Conservation (phyloP, 176 grass and related monocot genomes). For the Carex cristatella region DNA sequence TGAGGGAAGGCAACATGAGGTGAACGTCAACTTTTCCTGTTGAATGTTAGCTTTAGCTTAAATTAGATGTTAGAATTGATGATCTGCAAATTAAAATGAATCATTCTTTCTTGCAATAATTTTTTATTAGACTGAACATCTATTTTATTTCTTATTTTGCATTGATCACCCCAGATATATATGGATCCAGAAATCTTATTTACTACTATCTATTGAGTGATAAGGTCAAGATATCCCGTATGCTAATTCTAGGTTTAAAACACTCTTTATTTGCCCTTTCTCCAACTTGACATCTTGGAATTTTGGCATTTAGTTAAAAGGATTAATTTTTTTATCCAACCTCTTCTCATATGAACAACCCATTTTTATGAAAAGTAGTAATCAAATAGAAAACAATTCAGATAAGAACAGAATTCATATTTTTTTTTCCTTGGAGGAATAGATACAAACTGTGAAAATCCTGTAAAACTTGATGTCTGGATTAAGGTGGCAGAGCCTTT, state of each 20-base stretch:
- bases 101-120: neutral
- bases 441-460: neutral
- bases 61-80: neutral
- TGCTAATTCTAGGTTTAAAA: neutral
- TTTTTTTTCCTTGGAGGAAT: neutral
- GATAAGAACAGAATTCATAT: neutral
- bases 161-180: neutral
- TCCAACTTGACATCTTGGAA: neutral
- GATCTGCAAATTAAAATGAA: neutral
- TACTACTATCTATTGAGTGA: neutral
- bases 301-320: neutral
- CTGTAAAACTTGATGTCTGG: neutral
- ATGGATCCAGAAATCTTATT: neutral
- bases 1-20: conserved; percentile 74
- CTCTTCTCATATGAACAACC: neutral
- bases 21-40: conserved; percentile 17
- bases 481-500: neutral
- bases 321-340: neutral
- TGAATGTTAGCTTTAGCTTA: neutral
- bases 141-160: neutral
- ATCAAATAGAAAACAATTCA: neutral
- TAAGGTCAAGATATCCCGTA: neutral
- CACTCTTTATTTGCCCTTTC: neutral
- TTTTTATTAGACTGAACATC: neutral
- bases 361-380: neutral